Base-by-base conservation (phyloP, 148 eudicot genomes). In the Cornus suecica region DNA sequence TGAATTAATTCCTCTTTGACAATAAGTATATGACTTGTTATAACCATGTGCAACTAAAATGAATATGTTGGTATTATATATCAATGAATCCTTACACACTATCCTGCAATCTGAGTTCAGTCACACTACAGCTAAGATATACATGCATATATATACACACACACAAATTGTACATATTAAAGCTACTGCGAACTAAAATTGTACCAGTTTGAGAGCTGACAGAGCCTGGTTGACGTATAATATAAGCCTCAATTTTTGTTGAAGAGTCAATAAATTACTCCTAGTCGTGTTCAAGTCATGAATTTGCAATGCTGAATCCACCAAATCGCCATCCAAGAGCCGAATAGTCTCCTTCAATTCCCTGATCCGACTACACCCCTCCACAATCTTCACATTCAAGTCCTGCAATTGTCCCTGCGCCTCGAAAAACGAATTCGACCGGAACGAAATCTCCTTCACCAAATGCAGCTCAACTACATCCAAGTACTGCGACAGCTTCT, bases 391-490 rank as follows among this genome's bases (percentile, higher is more conserved):
- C 71, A 80, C 78, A 80, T 81, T 92, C 89, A 94, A 82, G 72
- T 92, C 97, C 75, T 80, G 94, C 60, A 94, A 75, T 82, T 89
- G 92, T 62, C 90, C 87, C 78, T 94, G 99, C 10, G 99, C 99
- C 83, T 92, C 97, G 29, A 89, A 94, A 73, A 94, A 94, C 1
- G 97, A 92, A 65, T 80, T 88, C 16, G 99, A 92, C 31, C 99
- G 78, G 80, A 94, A 13, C 6, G 99, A 92, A 24, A 94, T 94
- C 87, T 94, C 99, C 90, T 83, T 94, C 74, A 94, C 99, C 85
- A 94, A 88, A 78, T 94, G 99, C 84, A 94, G 51, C 76, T 94
- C 99, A 71, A 94, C 99, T 52, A 90, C 95, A 69, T 94, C 99
- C 82, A 94, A 78, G 65, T 94, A 92, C 82, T 90, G 94, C 11